phyloP scores from a whole-genome alignment of 106 monocot species.

The Iris macrosiphon region DNA sequence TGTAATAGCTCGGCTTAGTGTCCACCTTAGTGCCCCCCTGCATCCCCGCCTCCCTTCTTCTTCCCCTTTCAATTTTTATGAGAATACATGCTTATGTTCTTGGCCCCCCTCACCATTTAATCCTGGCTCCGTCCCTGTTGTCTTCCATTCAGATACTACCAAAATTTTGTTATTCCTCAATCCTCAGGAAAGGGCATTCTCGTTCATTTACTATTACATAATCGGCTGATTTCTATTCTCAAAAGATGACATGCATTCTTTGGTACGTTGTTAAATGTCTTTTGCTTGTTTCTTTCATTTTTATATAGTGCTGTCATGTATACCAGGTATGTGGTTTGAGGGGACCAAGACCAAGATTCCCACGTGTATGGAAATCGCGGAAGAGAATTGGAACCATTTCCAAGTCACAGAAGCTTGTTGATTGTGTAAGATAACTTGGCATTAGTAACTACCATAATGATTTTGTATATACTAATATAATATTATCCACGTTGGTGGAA shows the following conservation, averaged over 20 bases:
- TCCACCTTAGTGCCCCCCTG: no score
- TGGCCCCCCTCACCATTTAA: no score
- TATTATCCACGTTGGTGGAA: neutral
- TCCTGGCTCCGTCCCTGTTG: no score
- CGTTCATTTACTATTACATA: neutral
- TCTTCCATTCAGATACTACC: no score
- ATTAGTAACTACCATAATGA: no score
- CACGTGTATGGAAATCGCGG: conserved; percentile 82
- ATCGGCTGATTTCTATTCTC: neutral
- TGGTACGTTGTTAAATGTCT: no score
- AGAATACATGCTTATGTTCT: no score
- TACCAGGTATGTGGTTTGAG: conserved; percentile 73
- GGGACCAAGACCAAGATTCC: conserved; percentile 85
- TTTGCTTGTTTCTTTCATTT: neutral
- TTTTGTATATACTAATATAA: no score
- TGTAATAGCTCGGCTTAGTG: no score
- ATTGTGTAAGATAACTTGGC: conserved; percentile 59
- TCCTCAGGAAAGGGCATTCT: neutral
- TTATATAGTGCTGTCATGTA: neutral
- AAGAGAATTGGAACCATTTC: conserved; percentile 90
- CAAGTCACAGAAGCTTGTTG: conserved; percentile 87
- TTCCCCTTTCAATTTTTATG: no score
- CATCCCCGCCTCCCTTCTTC: no score
- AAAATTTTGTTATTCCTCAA: no score
- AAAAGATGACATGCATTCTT: neutral